Percentiles rank a stretch among this genome's conserved stretches.
Evolutionary conservation across 176 grass and related monocot species (phyloP).

Genomic region (Thinopyrum elongatum): DNA sequence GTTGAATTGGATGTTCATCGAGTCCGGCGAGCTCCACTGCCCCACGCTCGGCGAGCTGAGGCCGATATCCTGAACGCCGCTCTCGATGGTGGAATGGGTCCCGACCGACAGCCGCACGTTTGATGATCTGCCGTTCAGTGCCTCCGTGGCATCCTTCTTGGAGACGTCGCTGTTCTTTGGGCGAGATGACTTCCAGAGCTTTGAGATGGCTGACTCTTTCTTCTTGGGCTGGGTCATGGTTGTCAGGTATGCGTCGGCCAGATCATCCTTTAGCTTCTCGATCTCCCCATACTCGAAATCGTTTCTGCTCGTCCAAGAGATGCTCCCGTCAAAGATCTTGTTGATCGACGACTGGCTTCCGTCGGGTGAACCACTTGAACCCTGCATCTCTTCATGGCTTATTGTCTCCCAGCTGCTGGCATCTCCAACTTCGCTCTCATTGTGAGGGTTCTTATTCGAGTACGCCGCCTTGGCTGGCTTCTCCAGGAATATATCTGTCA

Average conservation of each 20-base stretch:
- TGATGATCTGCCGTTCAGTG: slow-evolving; percentile 50
- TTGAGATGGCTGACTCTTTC: slow-evolving; percentile 80
- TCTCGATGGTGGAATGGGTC: slow-evolving; percentile 59
- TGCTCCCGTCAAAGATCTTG: slow-evolving; percentile 61
- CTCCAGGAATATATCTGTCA: slow-evolving; percentile 73
- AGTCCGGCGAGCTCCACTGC: slow-evolving; percentile 83
- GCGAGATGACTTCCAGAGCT: slow-evolving; percentile 84
- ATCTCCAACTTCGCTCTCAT: slow-evolving; percentile 60
- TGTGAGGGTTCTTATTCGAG: slow-evolving; percentile 41
- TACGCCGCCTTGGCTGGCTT: slow-evolving; percentile 35
- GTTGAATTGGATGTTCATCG: slow-evolving; percentile 64
- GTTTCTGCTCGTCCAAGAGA: slow-evolving; percentile 44
- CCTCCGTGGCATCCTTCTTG: slow-evolving; percentile 55
- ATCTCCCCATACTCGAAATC: slow-evolving; percentile 40
- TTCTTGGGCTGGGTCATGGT: slow-evolving; percentile 63
- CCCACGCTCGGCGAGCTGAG: slow-evolving; percentile 55
- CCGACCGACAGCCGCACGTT: slow-evolving; percentile 56
- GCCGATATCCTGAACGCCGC: slow-evolving; percentile 58
- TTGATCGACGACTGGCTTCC: slow-evolving; percentile 75
- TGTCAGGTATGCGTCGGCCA: slow-evolving; percentile 25
- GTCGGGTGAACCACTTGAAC: slow-evolving; percentile 66
- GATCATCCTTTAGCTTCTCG: slow-evolving; percentile 42
- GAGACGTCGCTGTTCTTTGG: slow-evolving; percentile 57
- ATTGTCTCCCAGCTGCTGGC: slow-evolving; percentile 94
- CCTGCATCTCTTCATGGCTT: slow-evolving; percentile 67